phyloP scores from a whole-genome alignment of 768 basidiomycete genomes.

The Dacryopinax spathularia region DNA sequence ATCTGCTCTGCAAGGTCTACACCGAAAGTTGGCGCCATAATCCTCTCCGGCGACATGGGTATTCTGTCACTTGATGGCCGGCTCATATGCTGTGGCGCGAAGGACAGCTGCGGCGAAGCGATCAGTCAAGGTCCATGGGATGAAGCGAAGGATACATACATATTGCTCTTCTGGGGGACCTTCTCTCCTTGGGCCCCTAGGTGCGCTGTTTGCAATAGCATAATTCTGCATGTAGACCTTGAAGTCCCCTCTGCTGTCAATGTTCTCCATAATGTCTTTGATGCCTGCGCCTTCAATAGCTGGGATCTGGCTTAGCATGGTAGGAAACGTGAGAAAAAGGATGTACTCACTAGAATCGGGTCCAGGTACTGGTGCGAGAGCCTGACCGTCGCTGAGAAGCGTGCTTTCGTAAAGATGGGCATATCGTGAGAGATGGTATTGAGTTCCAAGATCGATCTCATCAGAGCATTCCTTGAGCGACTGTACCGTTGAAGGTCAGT shows the following conservation, averaged over 20 bases:
- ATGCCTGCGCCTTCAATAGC: slow-evolving; percentile 45
- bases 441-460: slow-evolving; percentile 93
- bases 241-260: slow-evolving; percentile 91
- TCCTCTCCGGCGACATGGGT: slow-evolving; percentile 9
- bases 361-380: slow-evolving; percentile 44
- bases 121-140: slow-evolving; percentile 5
- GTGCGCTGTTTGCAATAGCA: slow-evolving; percentile 62
- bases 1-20: slow-evolving; percentile 88
- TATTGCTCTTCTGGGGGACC: slow-evolving; percentile 87
- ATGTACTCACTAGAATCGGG: neutral
- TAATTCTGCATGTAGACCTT: slow-evolving; percentile 97
- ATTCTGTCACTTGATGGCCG: neutral
- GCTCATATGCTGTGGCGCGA: slow-evolving; percentile 11
- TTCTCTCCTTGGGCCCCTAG: slow-evolving; percentile 62
- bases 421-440: slow-evolving; percentile 91
- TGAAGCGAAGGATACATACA: slow-evolving; percentile 40
- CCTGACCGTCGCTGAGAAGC: slow-evolving; percentile 74
- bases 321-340: neutral
- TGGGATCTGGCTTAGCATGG: neutral
- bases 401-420: slow-evolving; percentile 88
- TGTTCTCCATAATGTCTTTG: slow-evolving; percentile 74
- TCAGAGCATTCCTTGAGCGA: slow-evolving; percentile 88
- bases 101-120: slow-evolving; percentile 50
- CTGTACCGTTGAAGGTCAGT: slow-evolving; percentile 26
- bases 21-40: slow-evolving; percentile 61